Conservation (phyloP, 2,329 filamentous ascomycete species). For the Bipolaris victoriae region DNA sequence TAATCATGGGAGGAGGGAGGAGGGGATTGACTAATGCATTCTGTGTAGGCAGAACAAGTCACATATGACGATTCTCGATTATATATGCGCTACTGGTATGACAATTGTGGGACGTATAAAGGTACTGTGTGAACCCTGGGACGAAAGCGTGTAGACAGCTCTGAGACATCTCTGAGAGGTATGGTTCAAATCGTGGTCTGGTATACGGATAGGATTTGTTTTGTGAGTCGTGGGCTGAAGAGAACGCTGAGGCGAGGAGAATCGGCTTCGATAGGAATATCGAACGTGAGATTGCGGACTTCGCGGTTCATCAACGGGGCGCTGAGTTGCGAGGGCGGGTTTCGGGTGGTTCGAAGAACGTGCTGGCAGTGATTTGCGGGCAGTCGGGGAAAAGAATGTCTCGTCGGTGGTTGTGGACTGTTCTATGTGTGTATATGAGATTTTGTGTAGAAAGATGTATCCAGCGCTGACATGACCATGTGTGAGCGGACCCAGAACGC, state of each 20-base stretch:
- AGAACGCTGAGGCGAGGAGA: neutral
- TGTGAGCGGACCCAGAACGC: slow-evolving; percentile 11
- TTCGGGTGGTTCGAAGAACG: slow-evolving; percentile 6
- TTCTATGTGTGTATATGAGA: slow-evolving; percentile 6
- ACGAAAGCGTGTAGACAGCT: slow-evolving; percentile 9
- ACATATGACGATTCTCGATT: slow-evolving; percentile 3
- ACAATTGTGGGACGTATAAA: slow-evolving; percentile 3
- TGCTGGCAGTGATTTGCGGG: slow-evolving; percentile 12
- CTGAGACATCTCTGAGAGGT: slow-evolving; percentile 5
- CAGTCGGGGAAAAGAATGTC: neutral
- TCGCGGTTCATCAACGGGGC: slow-evolving; percentile 15
- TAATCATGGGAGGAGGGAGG: neutral
- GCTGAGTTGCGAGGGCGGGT: slow-evolving; percentile 6
- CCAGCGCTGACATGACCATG: slow-evolving; percentile 9
- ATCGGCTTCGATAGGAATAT: neutral
- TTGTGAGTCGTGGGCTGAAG: slow-evolving; percentile 9
- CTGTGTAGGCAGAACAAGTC: slow-evolving; percentile 2
- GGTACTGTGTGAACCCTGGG: slow-evolving; percentile 14
- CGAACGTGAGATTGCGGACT: neutral
- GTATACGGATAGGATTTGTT: slow-evolving; percentile 15
- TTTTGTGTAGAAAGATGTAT: slow-evolving; percentile 13
- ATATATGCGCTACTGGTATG: slow-evolving; percentile 6
- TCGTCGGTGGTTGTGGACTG: slow-evolving; percentile 3
- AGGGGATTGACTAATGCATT: neutral
- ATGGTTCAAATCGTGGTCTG: slow-evolving; percentile 4